These are phyloP conservation scores for Tothia fuscella DNA, from an alignment of 2,329 filamentous ascomycete genomes.

Conservation along the genomic window DNA sequence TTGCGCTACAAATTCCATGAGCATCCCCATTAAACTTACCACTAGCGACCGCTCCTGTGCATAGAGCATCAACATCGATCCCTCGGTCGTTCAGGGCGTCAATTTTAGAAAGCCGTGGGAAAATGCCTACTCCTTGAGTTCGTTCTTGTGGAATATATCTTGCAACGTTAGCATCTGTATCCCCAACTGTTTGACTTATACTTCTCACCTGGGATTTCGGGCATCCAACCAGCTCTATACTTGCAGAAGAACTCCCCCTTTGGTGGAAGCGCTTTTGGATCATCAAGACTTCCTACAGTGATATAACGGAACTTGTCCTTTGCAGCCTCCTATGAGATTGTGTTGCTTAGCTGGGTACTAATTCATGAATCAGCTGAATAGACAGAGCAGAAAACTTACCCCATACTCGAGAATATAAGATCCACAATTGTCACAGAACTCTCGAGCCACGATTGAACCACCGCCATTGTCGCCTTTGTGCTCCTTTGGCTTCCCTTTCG, in stretches of 20 bases:
- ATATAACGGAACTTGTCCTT: slow-evolving; percentile 18
- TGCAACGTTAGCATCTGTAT: not conserved
- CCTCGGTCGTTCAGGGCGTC: no score
- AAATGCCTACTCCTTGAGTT: slow-evolving; percentile 15
- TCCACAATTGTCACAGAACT: slow-evolving; percentile 42
- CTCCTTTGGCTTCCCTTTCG: slow-evolving; percentile 27
- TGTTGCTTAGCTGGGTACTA: no score
- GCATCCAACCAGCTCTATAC: slow-evolving; percentile 16
- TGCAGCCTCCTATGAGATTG: slow-evolving; percentile 16
- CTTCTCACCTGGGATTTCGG: slow-evolving; percentile 17
- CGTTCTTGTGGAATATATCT: slow-evolving; percentile 13
- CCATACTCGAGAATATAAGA: slow-evolving; percentile 42
- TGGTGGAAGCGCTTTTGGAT: slow-evolving; percentile 17
- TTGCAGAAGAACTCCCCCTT: slow-evolving; percentile 67
- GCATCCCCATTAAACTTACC: no score
- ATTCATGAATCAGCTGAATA: not conserved
- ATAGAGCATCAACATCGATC: no score
- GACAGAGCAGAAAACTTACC: slow-evolving; percentile 19
- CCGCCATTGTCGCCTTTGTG: slow-evolving; percentile 40
- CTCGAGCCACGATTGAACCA: slow-evolving; percentile 34
- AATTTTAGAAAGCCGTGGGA: no score
- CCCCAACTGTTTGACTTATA: not conserved
- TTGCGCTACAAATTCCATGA: no score
- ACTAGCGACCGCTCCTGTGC: no score
- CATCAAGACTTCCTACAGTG: slow-evolving; percentile 17